These are phyloP conservation scores for Zizania latifolia DNA, from an alignment of 176 grass and related monocot genomes.

Conservation along the genomic window DNA sequence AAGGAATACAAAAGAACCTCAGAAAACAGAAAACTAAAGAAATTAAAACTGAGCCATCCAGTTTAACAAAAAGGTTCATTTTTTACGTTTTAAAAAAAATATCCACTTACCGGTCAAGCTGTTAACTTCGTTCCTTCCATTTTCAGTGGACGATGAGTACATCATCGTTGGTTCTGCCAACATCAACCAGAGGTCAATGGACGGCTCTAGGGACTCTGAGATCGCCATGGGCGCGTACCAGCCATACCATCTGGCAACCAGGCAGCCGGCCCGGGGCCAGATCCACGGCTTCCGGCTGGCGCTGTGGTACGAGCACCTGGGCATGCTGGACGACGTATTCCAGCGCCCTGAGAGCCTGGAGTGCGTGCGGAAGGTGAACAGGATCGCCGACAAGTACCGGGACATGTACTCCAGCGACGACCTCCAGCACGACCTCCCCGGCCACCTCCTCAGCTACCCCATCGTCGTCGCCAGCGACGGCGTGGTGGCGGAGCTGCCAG, in stretches of 20 bases:
- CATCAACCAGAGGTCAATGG: constrained; percentile 95
- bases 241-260: constrained; percentile 51
- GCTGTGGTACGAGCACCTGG: constrained; percentile 78
- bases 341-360: constrained; percentile 34
- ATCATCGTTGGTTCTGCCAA: constrained; percentile 93
- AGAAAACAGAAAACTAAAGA: too few relatives aligned
- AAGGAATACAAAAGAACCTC: too few relatives aligned
- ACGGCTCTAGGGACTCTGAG: constrained; percentile 69
- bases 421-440: constrained; percentile 50
- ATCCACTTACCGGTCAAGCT: neutral
- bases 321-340: constrained; percentile 55
- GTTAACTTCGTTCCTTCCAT: neutral
- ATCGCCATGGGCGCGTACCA: constrained; percentile 82
- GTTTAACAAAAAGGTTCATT: too few relatives aligned
- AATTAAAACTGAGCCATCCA: too few relatives aligned
- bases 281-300: constrained; percentile 75
- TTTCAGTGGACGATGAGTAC: constrained; percentile 93
- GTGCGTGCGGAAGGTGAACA: constrained; percentile 69
- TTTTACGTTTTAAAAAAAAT: neutral
- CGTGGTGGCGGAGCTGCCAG: constrained; percentile 27
- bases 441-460: constrained; percentile 65
- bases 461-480: constrained; percentile 29
- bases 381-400: constrained; percentile 54
- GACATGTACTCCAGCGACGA: constrained; percentile 44
- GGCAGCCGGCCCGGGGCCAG: constrained; percentile 59